Evolutionary conservation across 441 rosid genomes (phyloP).

Genomic region (Populus hybrid): DNA sequence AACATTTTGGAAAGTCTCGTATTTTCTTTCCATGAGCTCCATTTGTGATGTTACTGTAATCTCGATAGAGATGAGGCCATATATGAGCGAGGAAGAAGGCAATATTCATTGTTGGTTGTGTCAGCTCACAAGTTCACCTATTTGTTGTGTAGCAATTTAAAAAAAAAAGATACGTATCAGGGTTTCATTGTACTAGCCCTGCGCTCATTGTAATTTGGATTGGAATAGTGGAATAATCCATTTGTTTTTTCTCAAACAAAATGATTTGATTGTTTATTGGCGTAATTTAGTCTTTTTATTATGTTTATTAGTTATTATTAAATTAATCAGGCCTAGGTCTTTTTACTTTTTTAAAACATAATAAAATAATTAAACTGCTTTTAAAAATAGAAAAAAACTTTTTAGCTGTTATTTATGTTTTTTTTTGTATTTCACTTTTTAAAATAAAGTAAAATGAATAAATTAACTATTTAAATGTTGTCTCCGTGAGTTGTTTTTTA

Average conservation of each 20-base stretch:
- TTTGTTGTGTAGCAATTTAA: not conserved
- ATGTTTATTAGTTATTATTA: not conserved
- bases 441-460: no score
- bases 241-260: not conserved
- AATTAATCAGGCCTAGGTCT: not conserved
- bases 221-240: no score
- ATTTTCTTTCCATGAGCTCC: not conserved
- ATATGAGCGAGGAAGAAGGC: not conserved
- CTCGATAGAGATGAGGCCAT: not conserved
- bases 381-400: no score
- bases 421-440: no score
- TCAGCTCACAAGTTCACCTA: not conserved
- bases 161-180: not conserved
- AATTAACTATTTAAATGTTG: no score
- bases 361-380: no score
- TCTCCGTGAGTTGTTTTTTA: no score
- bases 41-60: not conserved
- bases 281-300: no score
- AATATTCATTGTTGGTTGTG: not conserved
- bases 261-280: not conserved
- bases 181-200: not conserved
- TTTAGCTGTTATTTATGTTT: no score
- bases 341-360: no score
- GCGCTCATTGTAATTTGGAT: no score
- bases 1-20: not conserved